phyloP scores from a whole-genome alignment of 2,329 filamentous ascomycete species.

The Diaporthe aspalathi region DNA sequence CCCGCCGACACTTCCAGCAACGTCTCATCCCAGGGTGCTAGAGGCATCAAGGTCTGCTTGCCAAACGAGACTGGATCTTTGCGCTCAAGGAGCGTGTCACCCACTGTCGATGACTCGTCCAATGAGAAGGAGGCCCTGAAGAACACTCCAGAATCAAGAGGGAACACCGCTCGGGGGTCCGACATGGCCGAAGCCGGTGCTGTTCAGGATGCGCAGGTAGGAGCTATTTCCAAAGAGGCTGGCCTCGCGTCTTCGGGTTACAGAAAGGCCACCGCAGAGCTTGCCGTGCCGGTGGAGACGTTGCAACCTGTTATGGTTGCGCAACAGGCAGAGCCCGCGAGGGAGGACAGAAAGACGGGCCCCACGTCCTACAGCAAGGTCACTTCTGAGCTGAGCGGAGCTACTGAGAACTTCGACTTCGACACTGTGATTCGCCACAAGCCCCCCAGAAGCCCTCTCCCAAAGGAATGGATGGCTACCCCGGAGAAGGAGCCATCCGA shows the following conservation, averaged over 20 bases:
- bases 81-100: constrained; percentile 32
- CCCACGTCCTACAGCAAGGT: constrained; percentile 30
- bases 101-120: not conserved
- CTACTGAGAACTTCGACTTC: constrained; percentile 20
- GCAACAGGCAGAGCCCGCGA: not conserved
- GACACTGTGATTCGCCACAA: constrained; percentile 37
- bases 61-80: constrained; percentile 26
- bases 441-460: constrained; percentile 2
- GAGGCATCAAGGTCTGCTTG: constrained; percentile 30
- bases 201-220: not conserved
- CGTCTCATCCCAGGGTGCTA: constrained; percentile 24
- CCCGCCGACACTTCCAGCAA: constrained; percentile 24
- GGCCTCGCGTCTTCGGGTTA: not conserved
- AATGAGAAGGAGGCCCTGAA: not conserved
- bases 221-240: constrained; percentile 1
- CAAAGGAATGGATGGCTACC: constrained; percentile 13
- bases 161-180: not conserved
- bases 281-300: constrained; percentile 22
- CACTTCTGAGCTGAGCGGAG: not conserved
- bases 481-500: constrained; percentile 1
- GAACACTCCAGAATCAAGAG: not conserved
- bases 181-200: too few species aligned
- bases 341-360: not conserved
- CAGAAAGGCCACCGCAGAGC: constrained; percentile 1
- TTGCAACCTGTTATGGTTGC: not conserved